Evolutionary conservation across 2,329 filamentous ascomycete species (phyloP).

Genomic region (Colletotrichum somersetense): DNA sequence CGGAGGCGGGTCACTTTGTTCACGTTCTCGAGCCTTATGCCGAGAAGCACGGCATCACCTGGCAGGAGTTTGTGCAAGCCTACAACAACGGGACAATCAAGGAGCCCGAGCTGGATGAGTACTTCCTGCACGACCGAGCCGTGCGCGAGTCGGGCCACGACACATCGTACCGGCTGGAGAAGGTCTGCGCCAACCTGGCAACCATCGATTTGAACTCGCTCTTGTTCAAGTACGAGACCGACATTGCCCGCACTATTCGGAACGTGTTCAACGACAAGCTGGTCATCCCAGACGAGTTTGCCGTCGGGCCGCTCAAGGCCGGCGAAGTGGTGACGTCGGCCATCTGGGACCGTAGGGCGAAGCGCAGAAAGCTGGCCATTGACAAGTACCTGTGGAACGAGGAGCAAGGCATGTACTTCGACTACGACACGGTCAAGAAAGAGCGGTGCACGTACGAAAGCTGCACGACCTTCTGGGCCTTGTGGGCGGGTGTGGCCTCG

Average conservation of each 20-base stretch:
- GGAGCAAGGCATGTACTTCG: conserved; percentile 94
- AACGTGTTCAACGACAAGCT: conserved; percentile 86
- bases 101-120: conserved; percentile 92
- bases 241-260: conserved; percentile 89
- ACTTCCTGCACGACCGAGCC: conserved; percentile 95
- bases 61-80: conserved; percentile 85
- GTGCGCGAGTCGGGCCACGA: conserved; percentile 98
- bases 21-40: conserved; percentile 87
- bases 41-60: conserved; percentile 84
- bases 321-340: conserved; percentile 85
- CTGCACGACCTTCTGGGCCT: conserved; percentile 95
- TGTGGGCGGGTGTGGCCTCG: conserved; percentile 92
- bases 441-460: conserved; percentile 88
- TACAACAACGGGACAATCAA: conserved; percentile 84
- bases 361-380: conserved; percentile 84
- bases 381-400: conserved; percentile 97
- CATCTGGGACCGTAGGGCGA: conserved; percentile 89
- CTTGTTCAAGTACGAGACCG: conserved; percentile 96
- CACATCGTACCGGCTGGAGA: conserved; percentile 93
- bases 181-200: conserved; percentile 86
- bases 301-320: conserved; percentile 73
- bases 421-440: conserved; percentile 90
- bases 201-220: conserved; percentile 96
- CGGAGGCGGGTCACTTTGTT: conserved; percentile 87
- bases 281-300: conserved; percentile 85